Evolutionary conservation across 2,329 filamentous ascomycete species (phyloP), one percentile per base, ranked within the genome.

Genomic region (Macrophomina tecta): DNA sequence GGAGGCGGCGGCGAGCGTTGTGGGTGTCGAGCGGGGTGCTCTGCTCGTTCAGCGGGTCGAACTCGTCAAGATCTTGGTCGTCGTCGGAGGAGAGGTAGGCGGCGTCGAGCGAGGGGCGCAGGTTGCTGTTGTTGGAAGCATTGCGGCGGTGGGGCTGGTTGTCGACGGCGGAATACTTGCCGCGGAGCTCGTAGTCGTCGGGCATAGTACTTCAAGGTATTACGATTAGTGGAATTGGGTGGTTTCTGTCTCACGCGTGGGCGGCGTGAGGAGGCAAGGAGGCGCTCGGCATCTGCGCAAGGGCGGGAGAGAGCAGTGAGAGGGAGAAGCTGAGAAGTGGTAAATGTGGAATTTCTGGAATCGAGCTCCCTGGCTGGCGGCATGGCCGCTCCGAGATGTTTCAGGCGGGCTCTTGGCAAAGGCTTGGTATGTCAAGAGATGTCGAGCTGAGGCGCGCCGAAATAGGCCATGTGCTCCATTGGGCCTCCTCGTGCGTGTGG

Each of bases 21-120:
- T 75, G 16, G 42, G 45, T 36, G 58, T 76, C 78, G 71, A 79
- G 76, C 72, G 65, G 75, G 67, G 70, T 77, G 70, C 72, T 76
- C 69, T 75, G 77, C 69, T 77, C 78, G 67, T 80, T 80, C 6
- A 83, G 74, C 18, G 82, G 82, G 67, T 83, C 82, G 70, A 82
- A 77, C 65, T 82, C 81, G 69, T 82, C 81, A 67, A 83, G 74
- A 69, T 79, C 78, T 70, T 62, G 64, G 40, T 78, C 74, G 64
- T 70, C 73, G 60, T 75, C 73, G n/a, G 75, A 77, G 64, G 75
- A 74, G 61, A 79, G 68, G 73, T 70, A 79, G 71, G 63, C 73
- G 71, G 46, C 69, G 51, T 72, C 71, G 64, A 71, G 69, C 16
- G 72, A 72, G 46, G 70, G 64, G 16, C 70, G 68, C 49, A 78